phyloP scores from a whole-genome alignment of 2,329 filamentous ascomycete genomes.

The Pleurostoma richardsiae region DNA sequence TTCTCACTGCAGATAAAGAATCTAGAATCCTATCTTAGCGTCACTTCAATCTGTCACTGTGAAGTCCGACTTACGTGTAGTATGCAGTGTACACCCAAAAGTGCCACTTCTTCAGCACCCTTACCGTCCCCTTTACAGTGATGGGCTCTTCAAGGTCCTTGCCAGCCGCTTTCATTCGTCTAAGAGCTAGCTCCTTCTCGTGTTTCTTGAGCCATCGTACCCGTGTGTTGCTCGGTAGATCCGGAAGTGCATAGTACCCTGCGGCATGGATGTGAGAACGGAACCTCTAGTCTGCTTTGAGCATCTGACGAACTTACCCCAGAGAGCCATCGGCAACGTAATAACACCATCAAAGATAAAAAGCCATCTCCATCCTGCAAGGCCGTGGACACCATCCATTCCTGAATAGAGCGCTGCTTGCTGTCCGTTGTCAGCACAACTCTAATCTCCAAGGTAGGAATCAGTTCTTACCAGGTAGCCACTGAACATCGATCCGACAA shows the following conservation, averaged over 20 bases:
- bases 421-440: not conserved
- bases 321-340: constrained; percentile 21
- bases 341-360: constrained; percentile 22
- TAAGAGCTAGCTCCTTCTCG: constrained; percentile 15
- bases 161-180: constrained; percentile 16
- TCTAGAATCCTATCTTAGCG: constrained; percentile 3
- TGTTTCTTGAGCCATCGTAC: constrained; percentile 17
- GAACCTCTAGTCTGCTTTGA: no score
- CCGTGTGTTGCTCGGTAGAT: constrained; percentile 12
- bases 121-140: constrained; percentile 11
- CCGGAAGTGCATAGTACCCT: constrained; percentile 14
- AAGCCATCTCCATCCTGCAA: constrained; percentile 20
- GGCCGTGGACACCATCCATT: constrained; percentile 14
- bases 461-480: constrained; percentile 6
- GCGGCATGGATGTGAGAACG: not conserved
- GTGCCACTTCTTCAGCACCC: constrained; percentile 22
- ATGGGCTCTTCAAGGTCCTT: constrained; percentile 15
- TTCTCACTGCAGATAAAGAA: constrained; percentile 20
- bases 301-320: constrained; percentile 5
- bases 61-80: constrained; percentile 12
- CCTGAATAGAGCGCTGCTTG: constrained; percentile 17
- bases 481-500: constrained; percentile 8
- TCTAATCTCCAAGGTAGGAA: not conserved
- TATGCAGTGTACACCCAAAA: constrained; percentile 23
- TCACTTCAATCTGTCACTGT: not conserved